Evolutionary conservation across 2,329 filamentous ascomycete genomes (phyloP).

Genomic region (Arthrobotrys pseudoclavata): DNA sequence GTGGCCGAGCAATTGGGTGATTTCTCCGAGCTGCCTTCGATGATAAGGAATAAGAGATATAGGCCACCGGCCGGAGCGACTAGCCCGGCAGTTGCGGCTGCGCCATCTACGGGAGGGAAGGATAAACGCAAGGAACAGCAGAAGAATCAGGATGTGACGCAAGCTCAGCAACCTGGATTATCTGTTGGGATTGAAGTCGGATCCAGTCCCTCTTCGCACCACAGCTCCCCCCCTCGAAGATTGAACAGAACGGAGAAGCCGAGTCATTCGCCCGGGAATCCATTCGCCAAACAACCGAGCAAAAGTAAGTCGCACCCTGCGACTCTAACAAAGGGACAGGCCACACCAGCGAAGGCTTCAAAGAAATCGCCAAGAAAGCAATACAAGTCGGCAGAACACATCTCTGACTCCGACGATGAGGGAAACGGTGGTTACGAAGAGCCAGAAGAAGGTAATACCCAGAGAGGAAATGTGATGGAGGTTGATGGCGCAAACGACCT

Average conservation of each 20-base stretch:
- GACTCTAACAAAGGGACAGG: background rate
- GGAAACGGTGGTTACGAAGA: background rate
- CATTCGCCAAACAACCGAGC: slow-evolving; percentile 16
- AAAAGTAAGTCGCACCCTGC: background rate
- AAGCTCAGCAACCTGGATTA: background rate
- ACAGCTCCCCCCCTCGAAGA: background rate
- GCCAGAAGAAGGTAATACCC: background rate
- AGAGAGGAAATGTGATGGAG: background rate
- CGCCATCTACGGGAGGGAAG: background rate
- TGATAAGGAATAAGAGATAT: slow-evolving; percentile 34
- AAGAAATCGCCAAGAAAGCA: slow-evolving; percentile 26
- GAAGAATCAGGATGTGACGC: background rate
- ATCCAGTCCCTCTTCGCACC: background rate
- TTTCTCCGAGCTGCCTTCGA: slow-evolving; percentile 32
- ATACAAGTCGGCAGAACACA: background rate
- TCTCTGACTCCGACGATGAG: background rate
- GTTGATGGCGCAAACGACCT: background rate
- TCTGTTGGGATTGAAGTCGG: background rate
- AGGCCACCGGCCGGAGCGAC: background rate
- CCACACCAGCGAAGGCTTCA: background rate
- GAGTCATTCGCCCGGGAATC: slow-evolving; percentile 37
- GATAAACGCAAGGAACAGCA: background rate
- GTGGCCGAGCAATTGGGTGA: slow-evolving; percentile 24
- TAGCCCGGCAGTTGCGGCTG: background rate
- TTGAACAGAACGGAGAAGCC: slow-evolving; percentile 8